A percentile compares a stretch with the other conserved stretches of the same genome.
Evolutionary conservation across 2,329 filamentous ascomycete species (phyloP).

Genomic region (Lizonia empirigonia): DNA sequence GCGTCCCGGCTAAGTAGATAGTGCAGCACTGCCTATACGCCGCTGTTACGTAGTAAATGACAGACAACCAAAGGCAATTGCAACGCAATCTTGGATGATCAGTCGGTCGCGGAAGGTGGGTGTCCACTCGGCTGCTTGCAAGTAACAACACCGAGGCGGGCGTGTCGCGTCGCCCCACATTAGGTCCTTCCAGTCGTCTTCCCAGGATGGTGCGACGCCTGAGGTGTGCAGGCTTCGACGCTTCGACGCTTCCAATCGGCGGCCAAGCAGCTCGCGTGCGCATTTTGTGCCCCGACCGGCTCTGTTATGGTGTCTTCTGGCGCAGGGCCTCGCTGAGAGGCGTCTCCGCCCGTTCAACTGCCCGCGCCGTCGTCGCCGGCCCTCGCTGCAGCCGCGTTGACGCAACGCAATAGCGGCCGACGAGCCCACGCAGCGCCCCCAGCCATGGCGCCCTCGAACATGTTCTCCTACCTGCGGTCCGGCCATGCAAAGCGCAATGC

Average conservation of each 20-base stretch:
- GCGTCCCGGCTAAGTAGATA: slow-evolving; percentile 8
- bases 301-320: slow-evolving; percentile 34
- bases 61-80: not conserved
- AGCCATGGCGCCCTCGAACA: slow-evolving; percentile 47
- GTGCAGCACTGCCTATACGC: too few species aligned
- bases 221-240: slow-evolving; percentile 10
- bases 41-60: too few species aligned
- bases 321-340: slow-evolving; percentile 46
- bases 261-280: slow-evolving; percentile 6
- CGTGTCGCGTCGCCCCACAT: slow-evolving; percentile 10
- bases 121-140: slow-evolving; percentile 1
- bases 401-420: slow-evolving; percentile 25
- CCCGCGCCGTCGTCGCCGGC: slow-evolving; percentile 7
- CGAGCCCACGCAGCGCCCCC: slow-evolving; percentile 18
- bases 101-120: slow-evolving; percentile 9
- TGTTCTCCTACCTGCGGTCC: slow-evolving; percentile 50
- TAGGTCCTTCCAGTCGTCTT: slow-evolving; percentile 5
- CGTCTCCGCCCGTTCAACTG: slow-evolving; percentile 14
- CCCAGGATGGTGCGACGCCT: slow-evolving; percentile 18
- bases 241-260: slow-evolving; percentile 5
- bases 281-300: not conserved
- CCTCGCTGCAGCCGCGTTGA: slow-evolving; percentile 13
- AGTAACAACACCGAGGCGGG: not conserved
- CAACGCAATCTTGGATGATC: too few species aligned
- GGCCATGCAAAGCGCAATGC: slow-evolving; percentile 48